These are phyloP conservation scores for Vicia faba DNA, from an alignment of 306 rosid species.

Conservation along the genomic window DNA sequence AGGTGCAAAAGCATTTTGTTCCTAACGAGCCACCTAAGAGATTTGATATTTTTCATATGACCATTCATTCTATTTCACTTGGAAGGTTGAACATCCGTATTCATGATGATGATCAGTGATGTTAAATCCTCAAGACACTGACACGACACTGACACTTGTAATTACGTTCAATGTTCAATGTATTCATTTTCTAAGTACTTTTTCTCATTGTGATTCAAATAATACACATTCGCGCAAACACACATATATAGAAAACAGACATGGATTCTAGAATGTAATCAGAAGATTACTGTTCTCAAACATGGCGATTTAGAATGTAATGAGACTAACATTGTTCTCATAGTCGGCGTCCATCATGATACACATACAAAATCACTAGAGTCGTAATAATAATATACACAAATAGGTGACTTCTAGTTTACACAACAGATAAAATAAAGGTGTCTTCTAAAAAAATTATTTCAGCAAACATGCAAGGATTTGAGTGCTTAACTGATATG, in stretches of 20 bases:
- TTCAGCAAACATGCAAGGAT: conserved; percentile 34
- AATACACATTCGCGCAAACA: neutral
- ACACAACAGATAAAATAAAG: conserved; percentile 9
- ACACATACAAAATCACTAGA: conserved; percentile 39
- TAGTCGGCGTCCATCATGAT: conserved; percentile 25
- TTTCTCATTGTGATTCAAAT: too few relatives aligned
- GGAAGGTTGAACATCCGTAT: conserved; percentile 55
- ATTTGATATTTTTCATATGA: conserved; percentile 61
- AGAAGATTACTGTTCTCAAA: conserved; percentile 19
- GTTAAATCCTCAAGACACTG: neutral
- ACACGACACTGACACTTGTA: too few relatives aligned
- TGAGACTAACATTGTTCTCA: conserved; percentile 35
- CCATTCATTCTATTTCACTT: conserved; percentile 63
- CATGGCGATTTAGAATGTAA: conserved; percentile 1
- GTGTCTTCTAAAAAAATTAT: conserved; percentile 26
- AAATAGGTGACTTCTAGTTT: conserved; percentile 30
- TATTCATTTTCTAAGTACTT: too few relatives aligned
- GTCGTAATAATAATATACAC: conserved; percentile 43
- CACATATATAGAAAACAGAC: neutral
- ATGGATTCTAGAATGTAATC: conserved; percentile 11
- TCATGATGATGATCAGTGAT: conserved; percentile 32
- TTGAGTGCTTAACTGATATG: conserved; percentile 46
- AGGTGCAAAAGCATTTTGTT: conserved; percentile 63
- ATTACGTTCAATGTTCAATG: too few relatives aligned
- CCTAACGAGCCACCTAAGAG: conserved; percentile 57